Conservation (phyloP, 2,329 filamentous ascomycete species). For the Talaromyces sp. region DNA sequence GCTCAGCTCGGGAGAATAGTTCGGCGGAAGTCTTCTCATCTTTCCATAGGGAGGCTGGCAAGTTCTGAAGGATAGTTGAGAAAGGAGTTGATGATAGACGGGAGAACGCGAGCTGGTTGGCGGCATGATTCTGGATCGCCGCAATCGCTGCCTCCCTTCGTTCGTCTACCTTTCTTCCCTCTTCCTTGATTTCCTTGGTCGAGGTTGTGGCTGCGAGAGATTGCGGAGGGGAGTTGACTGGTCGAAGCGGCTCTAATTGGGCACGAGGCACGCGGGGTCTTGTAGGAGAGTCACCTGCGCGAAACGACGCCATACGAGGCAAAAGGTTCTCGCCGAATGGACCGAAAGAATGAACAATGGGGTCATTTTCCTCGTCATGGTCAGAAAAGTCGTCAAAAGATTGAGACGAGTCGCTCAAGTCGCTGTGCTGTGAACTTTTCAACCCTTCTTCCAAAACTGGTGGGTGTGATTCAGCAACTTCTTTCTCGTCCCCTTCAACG, state of each 20-base stretch:
- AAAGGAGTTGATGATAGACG: constrained; percentile 86
- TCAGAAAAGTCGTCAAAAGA: constrained; percentile 63
- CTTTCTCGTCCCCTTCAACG: constrained; percentile 2
- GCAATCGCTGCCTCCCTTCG: constrained; percentile 8
- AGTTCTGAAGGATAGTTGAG: constrained; percentile 80
- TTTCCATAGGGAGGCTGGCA: constrained; percentile 61
- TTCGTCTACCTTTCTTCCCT: constrained; percentile 4
- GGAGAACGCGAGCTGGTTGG: constrained; percentile 94
- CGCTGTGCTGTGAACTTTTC: constrained; percentile 20
- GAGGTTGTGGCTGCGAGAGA: constrained; percentile 15
- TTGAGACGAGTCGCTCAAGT: constrained; percentile 31
- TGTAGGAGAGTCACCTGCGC: constrained; percentile 59
- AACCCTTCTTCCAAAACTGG: constrained; percentile 23
- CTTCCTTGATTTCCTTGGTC: constrained; percentile 18
- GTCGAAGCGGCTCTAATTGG: constrained; percentile 29
- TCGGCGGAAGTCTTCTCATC: constrained; percentile 42
- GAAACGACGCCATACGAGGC: constrained; percentile 74
- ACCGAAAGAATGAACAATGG: constrained; percentile 85
- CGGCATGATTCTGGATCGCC: constrained; percentile 67
- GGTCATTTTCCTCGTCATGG: constrained; percentile 90
- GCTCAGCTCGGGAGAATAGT: constrained; percentile 54
- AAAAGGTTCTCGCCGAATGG: constrained; percentile 83
- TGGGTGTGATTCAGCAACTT: constrained; percentile 25
- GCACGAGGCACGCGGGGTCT: constrained; percentile 26
- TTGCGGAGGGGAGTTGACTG: constrained; percentile 26